A percentile compares a stretch with the other conserved stretches of the same genome.
phyloP scores from a whole-genome alignment of 768 basidiomycete genomes.

The Leccinum variicolor region DNA sequence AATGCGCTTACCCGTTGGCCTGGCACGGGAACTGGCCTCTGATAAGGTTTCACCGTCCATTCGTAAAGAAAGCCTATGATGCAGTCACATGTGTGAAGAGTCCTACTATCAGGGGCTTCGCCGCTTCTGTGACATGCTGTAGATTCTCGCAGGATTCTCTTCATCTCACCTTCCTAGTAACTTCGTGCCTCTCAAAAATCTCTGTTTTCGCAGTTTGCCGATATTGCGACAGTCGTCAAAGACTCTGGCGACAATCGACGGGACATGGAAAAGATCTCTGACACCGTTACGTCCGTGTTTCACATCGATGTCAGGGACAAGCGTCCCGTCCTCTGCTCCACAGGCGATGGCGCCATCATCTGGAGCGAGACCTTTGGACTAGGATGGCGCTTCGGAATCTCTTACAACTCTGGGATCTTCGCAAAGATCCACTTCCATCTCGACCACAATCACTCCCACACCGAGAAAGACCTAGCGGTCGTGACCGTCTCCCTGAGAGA shows the following conservation, averaged over 20 bases:
- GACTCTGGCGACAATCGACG: not conserved
- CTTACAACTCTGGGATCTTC: slow-evolving; percentile 23
- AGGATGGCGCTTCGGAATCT: slow-evolving; percentile 27
- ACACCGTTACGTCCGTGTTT: slow-evolving; percentile 24
- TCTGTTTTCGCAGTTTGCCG: not conserved
- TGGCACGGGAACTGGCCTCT: not conserved
- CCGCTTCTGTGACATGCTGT: slow-evolving; percentile 4
- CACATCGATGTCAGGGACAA: slow-evolving; percentile 21
- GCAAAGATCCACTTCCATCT: slow-evolving; percentile 23
- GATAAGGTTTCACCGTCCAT: not conserved
- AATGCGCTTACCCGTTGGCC: not conserved
- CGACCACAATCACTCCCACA: slow-evolving; percentile 24
- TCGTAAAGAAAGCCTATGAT: not conserved
- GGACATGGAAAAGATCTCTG: slow-evolving; percentile 24
- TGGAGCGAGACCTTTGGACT: slow-evolving; percentile 29
- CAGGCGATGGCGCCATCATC: slow-evolving; percentile 1
- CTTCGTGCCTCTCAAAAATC: not conserved
- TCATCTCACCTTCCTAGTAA: not conserved
- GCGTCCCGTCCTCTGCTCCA: slow-evolving; percentile 14
- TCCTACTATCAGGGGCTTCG: not conserved
- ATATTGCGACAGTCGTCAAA: not conserved
- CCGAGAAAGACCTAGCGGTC: slow-evolving; percentile 19
- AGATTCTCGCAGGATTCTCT: not conserved
- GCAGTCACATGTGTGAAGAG: not conserved
- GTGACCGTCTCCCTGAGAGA: slow-evolving; percentile 12